Evolutionary conservation across 1,139 yeast species (phyloP).

Genomic region (Candida sp.): DNA sequence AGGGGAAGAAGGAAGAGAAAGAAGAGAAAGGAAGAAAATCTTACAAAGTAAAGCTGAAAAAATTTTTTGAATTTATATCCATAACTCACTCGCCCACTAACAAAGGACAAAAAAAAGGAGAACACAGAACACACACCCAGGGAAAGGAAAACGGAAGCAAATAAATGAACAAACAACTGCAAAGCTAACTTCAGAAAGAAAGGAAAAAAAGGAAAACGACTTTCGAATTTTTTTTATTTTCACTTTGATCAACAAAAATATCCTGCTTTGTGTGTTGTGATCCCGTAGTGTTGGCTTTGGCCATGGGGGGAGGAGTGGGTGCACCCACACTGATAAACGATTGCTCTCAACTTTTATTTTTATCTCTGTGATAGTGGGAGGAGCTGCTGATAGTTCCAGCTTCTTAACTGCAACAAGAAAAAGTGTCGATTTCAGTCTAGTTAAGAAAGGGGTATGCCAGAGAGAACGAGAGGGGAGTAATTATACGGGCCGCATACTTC

Average conservation of each 20-base stretch:
- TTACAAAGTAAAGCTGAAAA: neutral
- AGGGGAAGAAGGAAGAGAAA: neutral
- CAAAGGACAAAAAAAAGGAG: constrained; percentile 1
- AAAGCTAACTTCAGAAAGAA: neutral
- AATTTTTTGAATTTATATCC: neutral
- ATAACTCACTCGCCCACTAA: neutral
- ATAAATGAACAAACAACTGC: no score
- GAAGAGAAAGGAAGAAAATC: neutral
- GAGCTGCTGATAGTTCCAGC: neutral
- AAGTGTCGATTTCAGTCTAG: constrained; percentile 1
- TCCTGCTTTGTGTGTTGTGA: neutral
- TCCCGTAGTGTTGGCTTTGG: neutral
- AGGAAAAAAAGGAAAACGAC: neutral
- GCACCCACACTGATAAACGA: neutral
- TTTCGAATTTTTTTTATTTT: neutral
- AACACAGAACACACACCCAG: neutral
- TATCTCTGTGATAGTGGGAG: no score
- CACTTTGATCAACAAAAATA: neutral
- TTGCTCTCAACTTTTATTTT: neutral
- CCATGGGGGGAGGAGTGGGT: no score
- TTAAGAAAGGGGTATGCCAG: neutral
- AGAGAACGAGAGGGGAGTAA: neutral
- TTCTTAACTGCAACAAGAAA: neutral
- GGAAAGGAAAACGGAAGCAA: neutral
- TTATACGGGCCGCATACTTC: no score